Conservation (phyloP, 2,329 filamentous ascomycete species). For the Pyrenochaeta sp. region DNA sequence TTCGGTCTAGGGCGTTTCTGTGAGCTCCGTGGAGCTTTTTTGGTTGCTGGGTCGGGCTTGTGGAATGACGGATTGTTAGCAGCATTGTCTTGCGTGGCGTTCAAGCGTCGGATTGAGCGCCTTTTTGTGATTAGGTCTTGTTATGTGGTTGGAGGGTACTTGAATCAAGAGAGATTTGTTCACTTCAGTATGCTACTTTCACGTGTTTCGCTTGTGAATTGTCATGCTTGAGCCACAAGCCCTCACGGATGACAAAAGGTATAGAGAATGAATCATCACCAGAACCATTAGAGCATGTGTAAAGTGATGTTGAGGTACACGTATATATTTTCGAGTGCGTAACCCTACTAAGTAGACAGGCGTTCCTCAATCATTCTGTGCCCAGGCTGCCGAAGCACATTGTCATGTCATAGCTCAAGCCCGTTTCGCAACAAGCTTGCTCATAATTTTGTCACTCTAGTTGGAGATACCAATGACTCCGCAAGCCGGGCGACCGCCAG, state of each 20-base stretch:
- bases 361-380: slow-evolving; percentile 1
- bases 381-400: slow-evolving; percentile 14
- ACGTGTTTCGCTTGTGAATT: not conserved
- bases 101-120: not conserved
- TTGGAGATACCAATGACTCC: slow-evolving; percentile 89
- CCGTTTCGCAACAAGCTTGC: not conserved
- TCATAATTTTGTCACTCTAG: not conserved
- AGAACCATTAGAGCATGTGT: no score
- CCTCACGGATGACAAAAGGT: no score
- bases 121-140: not conserved
- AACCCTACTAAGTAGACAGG: not conserved
- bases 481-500: slow-evolving; percentile 90
- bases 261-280: no score
- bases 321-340: not conserved
- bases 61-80: not conserved
- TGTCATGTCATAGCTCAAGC: not conserved
- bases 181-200: not conserved
- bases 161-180: not conserved
- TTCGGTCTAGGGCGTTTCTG: slow-evolving; percentile 48
- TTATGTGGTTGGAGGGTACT: not conserved
- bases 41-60: not conserved
- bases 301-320: not conserved
- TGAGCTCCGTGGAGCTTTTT: slow-evolving; percentile 11
- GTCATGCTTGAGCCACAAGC: no score
- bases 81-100: not conserved